Evolutionary conservation across 1,284 basidiomycete species (phyloP), one percentile per base, ranked within the genome.

Genomic region (Pterulicium gracile): DNA sequence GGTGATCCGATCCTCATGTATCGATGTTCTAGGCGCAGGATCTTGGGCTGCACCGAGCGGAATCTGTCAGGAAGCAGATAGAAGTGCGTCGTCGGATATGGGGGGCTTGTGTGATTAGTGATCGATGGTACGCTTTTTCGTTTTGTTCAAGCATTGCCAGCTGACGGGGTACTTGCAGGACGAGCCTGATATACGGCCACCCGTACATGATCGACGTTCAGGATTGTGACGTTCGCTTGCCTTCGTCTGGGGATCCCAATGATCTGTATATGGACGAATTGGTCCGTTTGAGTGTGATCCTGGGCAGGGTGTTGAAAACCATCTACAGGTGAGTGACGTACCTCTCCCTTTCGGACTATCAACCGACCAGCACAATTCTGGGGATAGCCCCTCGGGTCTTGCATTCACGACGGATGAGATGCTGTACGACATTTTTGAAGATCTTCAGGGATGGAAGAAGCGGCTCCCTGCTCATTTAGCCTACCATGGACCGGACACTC

Each of bases 151-250:
- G 43, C 42, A 45, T 54, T 47, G 40, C 53, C 36, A 51, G 43
- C 15, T 39, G 36, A 13, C 19, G 47, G 48, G 17, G 45, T 45
- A 36, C 40, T 43, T 51, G 19, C 57, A 88, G 84, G 84, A 73
- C 78, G 47, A 84, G 82, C 59, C 64, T 84, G 36, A 79, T 84
- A 27, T 91, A 86, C 57, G 88, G 88, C 1, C 86, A 88, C 55
- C 88, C 93, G 2, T 84, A 82, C 61, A 86, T 93, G 80, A 92
- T 96, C 53, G 89, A 95, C 61, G 77, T 96, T 2, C 79, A 85
- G 53, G 93, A 96, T 62, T 97, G 93, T 62, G 93, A 97, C 61
- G 86, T 88, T 12, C 80, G 91, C 39, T 67, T 95, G 24, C 91
- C 90, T 3, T 88, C 73, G 54, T 87, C 80, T 44, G 88, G 74